Evolutionary conservation across 345 rosid genomes (phyloP), one percentile per base, ranked within the genome.

Genomic region (Linum tenue): DNA sequence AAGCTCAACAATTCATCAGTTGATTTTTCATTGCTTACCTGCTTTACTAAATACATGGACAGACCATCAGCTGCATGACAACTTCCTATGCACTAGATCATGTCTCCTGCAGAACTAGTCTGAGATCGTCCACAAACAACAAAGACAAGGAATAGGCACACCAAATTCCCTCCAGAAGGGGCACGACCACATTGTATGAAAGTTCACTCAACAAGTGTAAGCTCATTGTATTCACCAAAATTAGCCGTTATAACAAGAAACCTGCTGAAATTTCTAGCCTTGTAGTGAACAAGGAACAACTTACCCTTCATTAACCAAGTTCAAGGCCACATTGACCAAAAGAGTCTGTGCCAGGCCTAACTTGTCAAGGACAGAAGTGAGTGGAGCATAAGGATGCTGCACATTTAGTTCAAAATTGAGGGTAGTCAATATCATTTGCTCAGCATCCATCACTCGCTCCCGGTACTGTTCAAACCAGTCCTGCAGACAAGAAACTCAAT

Each of bases 391-490:
- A 55, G 95, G 95, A 75, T 88, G 95, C 56, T 84, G 91, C 75
- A 88, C 91, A 22, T 70, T 80, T 16, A 88, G 87, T 77, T 88
- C 95, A 76, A 88, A 88, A 69, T 88, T 85, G 51, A 88, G 80
- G 35, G 95, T 82, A 0, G 89, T 78, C 80, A 88, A 63, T 64
- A 88, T 81, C 83, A 85, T 81, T 75, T 84, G 91, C 83, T 88
- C 95, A 31, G 95, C 91, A 71, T 85, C 89, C 0, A 37, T 70
- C 65, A 84, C 85, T 56, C 83, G 83, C 56, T 85, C 89, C 64
- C 87, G 85, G 67, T 85, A 88, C 70, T 77, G 84, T 73, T 88
- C 95, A 77, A 85, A 85, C 95, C 95, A 88, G 65, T 84, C 91
- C 95, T 88, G 84, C 31, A 40, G 2, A 11, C 22, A 37, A 48